Conservation (phyloP, 805 yeast species). For the Cyberlindnera saturnus region DNA sequence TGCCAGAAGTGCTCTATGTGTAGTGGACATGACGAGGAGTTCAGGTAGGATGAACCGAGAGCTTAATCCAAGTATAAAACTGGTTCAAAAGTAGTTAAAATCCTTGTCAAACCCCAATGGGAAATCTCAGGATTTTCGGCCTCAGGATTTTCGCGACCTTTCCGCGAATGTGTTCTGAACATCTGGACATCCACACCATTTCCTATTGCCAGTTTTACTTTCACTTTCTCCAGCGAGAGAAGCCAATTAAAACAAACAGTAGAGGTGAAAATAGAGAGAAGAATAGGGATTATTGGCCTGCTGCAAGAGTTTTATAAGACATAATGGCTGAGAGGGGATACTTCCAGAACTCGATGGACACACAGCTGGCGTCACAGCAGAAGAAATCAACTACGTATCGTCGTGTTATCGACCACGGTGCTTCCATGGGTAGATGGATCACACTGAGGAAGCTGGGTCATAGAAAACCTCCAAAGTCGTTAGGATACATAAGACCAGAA, state of each 20-base stretch:
- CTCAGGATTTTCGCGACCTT: not conserved
- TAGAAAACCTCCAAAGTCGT: constrained; percentile 39
- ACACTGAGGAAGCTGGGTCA: constrained; percentile 39
- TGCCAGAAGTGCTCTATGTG: constrained; percentile 38
- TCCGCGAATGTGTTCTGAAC: not conserved
- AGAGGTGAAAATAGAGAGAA: not conserved
- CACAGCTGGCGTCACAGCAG: constrained; percentile 33
- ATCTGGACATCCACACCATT: not conserved
- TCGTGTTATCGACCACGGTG: constrained; percentile 74
- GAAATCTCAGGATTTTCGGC: not conserved
- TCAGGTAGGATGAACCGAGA: too few species aligned
- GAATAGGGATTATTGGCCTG: not conserved
- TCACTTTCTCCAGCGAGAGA: too few species aligned
- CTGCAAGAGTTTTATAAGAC: not conserved
- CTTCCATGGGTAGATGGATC: constrained; percentile 62
- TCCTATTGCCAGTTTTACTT: not conserved
- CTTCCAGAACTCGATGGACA: constrained; percentile 22
- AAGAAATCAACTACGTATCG: constrained; percentile 47
- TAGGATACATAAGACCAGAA: constrained; percentile 51
- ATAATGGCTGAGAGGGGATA: constrained; percentile 4
- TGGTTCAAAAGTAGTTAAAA: too few species aligned
- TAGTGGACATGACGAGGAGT: constrained; percentile 7
- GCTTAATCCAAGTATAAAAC: too few species aligned
- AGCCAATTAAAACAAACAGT: not conserved
- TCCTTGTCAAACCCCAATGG: not conserved